phyloP scores from a whole-genome alignment of 768 basidiomycete species.

The Termitomyces sp. region DNA sequence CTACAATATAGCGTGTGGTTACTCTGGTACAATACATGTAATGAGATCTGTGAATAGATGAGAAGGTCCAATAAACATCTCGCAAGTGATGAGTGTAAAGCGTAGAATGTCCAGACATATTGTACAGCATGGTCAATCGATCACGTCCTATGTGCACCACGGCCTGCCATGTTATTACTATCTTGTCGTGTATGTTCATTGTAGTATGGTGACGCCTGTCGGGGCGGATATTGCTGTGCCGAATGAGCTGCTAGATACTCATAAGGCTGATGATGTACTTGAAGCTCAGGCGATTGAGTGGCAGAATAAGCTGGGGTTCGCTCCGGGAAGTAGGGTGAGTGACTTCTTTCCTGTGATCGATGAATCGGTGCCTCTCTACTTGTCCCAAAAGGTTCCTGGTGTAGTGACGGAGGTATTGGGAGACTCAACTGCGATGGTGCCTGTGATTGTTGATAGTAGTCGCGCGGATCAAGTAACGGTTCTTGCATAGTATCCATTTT shows the following conservation, averaged over 20 bases:
- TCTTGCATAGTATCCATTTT: conserved; percentile 54
- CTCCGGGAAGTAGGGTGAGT: conserved; percentile 24
- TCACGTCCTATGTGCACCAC: conserved; percentile 30
- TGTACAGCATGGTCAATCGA: background rate
- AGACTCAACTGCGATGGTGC: conserved; percentile 32
- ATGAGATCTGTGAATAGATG: background rate
- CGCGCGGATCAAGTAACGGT: conserved; percentile 46
- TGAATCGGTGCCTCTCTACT: conserved; percentile 60
- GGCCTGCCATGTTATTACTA: conserved; percentile 31
- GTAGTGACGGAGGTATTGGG: conserved; percentile 36
- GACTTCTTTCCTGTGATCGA: conserved; percentile 42
- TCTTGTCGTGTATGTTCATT: conserved; percentile 20
- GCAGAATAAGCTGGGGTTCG: conserved; percentile 23
- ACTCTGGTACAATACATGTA: conserved; percentile 6
- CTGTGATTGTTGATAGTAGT: conserved; percentile 29
- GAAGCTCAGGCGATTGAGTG: conserved; percentile 17
- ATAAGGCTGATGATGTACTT: conserved; percentile 12
- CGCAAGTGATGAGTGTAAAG: background rate
- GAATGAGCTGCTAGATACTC: conserved; percentile 6
- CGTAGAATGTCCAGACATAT: background rate
- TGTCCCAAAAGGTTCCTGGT: conserved; percentile 27
- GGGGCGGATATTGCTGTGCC: conserved; percentile 21
- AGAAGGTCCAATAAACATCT: background rate
- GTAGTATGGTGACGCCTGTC: conserved; percentile 23
- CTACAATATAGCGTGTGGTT: background rate